Base-by-base conservation (phyloP, 2,329 filamentous ascomycete genomes). In the Xylariaceae sp. region DNA sequence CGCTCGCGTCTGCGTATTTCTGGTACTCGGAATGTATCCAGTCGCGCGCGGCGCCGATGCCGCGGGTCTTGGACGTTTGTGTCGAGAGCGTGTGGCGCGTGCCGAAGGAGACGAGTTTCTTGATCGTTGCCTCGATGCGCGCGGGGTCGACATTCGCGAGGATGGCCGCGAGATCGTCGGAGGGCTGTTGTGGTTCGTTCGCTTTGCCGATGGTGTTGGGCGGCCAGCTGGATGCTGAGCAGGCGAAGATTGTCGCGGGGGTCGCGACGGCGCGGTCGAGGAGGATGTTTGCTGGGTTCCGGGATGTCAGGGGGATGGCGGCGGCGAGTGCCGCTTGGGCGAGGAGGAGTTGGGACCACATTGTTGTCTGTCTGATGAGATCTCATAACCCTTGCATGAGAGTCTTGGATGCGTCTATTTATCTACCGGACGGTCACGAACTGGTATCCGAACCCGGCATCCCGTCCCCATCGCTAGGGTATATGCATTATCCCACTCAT, bases 21-120 rank as follows among this genome's bases (percentile, higher is more conserved):
- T 72, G 70, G 73, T 82, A 81, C 67, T 84, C 77, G 23, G 71
- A 70, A 37, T 75, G 75, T 52, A 85, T 79, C 81, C 82, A 84
- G 65, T 84, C 80, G 60, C 82, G 70, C 9, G 82, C 81, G 4
- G 82, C 82, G 1, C 81, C 80, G 55, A 85, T 83, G 1, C 82
- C 82, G 4, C 78, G 73, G 1, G 74, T 78, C 2, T 75, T 75
- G 39, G 76, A 77, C 59, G 78, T 82, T 63, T 83, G 80, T 1
- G 71, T 74, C 4, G 80, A 82, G 0, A 84, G 71, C 0, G 82
- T 84, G 66, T 84, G 81, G 6, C 82, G 75, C 4, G 82, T 85
- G 34, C 80, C 82, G 62, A 83, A 85, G 13, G 76, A 78, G 3
- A 80, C 81, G 0, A 85, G 76, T 63, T 79, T 83, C 55, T 73